Evolutionary conservation across 495 filamentous ascomycete genomes (phyloP).

Genomic region (Penicillium pulvis): DNA sequence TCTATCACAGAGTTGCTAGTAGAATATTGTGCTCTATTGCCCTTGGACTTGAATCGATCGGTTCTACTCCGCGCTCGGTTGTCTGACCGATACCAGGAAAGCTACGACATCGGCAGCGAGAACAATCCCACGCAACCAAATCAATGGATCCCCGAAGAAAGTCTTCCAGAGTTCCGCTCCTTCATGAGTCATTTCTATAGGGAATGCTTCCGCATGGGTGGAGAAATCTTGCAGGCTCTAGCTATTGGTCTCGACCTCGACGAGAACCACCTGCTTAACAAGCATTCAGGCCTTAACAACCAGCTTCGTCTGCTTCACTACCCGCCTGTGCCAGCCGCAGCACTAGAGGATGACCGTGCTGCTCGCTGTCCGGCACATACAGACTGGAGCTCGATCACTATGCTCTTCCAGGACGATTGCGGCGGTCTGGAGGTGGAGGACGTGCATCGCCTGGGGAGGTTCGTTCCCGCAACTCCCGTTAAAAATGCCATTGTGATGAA

Average conservation of each 20-base stretch:
- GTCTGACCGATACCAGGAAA: constrained; percentile 48
- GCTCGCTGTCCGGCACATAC: constrained; percentile 58
- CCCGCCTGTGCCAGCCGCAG: constrained; percentile 54
- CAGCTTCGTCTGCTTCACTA: constrained; percentile 70
- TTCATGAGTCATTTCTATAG: constrained; percentile 63
- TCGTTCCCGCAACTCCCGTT: constrained; percentile 53
- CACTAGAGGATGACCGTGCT: constrained; percentile 43
- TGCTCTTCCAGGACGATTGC: constrained; percentile 55
- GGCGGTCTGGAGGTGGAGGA: constrained; percentile 61
- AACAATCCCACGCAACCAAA: constrained; percentile 58
- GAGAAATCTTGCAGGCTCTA: constrained; percentile 53
- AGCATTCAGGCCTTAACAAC: constrained; percentile 60
- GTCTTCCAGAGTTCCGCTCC: constrained; percentile 59
- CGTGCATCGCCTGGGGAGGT: constrained; percentile 46
- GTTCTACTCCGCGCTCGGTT: not conserved
- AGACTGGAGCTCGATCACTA: constrained; percentile 54
- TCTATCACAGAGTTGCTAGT: not conserved
- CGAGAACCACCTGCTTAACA: constrained; percentile 52
- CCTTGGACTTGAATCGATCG: not conserved
- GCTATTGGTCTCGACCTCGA: constrained; percentile 52
- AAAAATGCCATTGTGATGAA: constrained; percentile 59
- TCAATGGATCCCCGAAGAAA: constrained; percentile 61
- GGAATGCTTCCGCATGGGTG: constrained; percentile 46
- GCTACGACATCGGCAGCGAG: constrained; percentile 67
- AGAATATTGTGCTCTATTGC: not conserved